Evolutionary conservation across 148 eudicot species (phyloP), one percentile per base, ranked within the genome.

Genomic region (Camellia granthamiana): DNA sequence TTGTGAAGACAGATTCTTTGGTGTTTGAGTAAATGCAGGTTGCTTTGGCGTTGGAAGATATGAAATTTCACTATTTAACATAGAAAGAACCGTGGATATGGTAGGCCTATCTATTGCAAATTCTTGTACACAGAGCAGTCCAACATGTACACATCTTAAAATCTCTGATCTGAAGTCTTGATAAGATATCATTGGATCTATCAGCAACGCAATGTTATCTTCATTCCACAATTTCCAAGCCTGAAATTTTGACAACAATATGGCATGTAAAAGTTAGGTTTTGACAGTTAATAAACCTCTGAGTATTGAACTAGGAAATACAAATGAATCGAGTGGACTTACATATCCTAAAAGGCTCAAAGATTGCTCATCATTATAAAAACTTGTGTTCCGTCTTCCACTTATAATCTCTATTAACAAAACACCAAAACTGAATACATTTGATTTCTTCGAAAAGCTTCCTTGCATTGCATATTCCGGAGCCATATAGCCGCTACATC

Each of bases 391-490:
- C 64, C 80, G 79, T 79, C 78, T 76, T 11, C 88, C 88, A 51
- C 83, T 78, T 76, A 87, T 72, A 23, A 87, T 85, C 71, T 87
- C 88, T 79, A 89, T 18, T 43, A 89, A 30, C 77, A 87, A 8
- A 54, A 87, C 86, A 16, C 90, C 90, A 5, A 87, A 83, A 79
- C 84, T 83, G 66, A 62, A 87, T 6, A 85, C 75, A 62, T 87
- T 86, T 5, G 86, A 83, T 78, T 85, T 87, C 74, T 80, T 85
- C 4, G 87, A 87, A 52, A 87, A 87, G 12, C 72, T 75, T 1
- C 90, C 90, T 5, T 76, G 55, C 83, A 83, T 83, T 61, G 85
- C 83, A 56, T 87, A 87, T 51, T 85, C 84, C 1, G 86, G 87
- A 41, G 86, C 70, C 86, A 83, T 85, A 23, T 83, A 87, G n/a